A percentile compares a stretch with the other conserved stretches of the same genome.
Evolutionary conservation across 2,329 filamentous ascomycete genomes (phyloP).

Genomic region (Scortechinia acanthostroma): DNA sequence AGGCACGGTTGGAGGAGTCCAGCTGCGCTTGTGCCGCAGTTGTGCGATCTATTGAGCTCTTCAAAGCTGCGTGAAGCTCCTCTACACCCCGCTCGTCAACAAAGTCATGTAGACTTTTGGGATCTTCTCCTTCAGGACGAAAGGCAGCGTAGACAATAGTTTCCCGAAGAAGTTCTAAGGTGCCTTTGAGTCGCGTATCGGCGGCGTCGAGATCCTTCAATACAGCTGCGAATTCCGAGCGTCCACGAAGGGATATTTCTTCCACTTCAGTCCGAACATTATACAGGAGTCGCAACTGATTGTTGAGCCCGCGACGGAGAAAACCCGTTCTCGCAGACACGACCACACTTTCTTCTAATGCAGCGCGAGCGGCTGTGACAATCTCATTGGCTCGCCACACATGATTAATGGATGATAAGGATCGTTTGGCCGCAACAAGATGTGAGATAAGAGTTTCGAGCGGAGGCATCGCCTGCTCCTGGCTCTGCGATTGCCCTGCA

Average conservation of each 20-base stretch:
- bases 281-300: slow-evolving; percentile 43
- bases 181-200: slow-evolving; percentile 56
- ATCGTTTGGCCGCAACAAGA: slow-evolving; percentile 80
- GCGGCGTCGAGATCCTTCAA: slow-evolving; percentile 61
- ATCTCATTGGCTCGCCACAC: slow-evolving; percentile 84
- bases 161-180: slow-evolving; percentile 55
- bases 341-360: slow-evolving; percentile 73
- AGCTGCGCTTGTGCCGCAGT: slow-evolving; percentile 44
- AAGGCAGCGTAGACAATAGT: slow-evolving; percentile 60
- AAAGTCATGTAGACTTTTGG: slow-evolving; percentile 67
- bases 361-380: slow-evolving; percentile 66
- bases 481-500: neutral
- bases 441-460: slow-evolving; percentile 76
- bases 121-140: slow-evolving; percentile 46
- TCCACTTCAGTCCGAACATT: slow-evolving; percentile 42
- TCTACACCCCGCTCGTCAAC: slow-evolving; percentile 68
- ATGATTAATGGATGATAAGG: slow-evolving; percentile 74
- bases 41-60: slow-evolving; percentile 58
- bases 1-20: neutral
- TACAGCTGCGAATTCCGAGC: slow-evolving; percentile 51
- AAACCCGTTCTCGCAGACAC: slow-evolving; percentile 66
- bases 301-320: slow-evolving; percentile 50
- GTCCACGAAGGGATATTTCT: slow-evolving; percentile 46
- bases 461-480: neutral
- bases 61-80: slow-evolving; percentile 56